Evolutionary conservation across 176 grass and related monocot species (phyloP).

Genomic region (Leersia perrieri): DNA sequence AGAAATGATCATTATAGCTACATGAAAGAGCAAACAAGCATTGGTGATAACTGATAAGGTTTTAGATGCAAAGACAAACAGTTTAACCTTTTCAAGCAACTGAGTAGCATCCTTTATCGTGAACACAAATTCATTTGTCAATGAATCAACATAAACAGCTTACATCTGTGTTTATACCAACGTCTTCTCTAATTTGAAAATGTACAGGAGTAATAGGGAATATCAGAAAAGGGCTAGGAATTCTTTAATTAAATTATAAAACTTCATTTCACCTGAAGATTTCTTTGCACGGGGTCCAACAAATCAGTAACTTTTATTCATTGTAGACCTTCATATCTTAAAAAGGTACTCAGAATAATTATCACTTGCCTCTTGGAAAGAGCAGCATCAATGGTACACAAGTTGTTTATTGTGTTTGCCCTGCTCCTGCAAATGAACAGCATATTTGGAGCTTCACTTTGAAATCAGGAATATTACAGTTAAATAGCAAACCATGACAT

Average conservation of each 20-base stretch:
- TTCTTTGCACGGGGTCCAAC: conserved; percentile 52
- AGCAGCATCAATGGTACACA: conserved; percentile 58
- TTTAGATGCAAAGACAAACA: not conserved
- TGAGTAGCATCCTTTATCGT: conserved; percentile 54
- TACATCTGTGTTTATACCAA: too few species aligned
- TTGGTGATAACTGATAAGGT: too few species aligned
- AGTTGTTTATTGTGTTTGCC: conserved; percentile 49
- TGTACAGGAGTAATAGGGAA: not conserved
- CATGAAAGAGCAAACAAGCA: not conserved
- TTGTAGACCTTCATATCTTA: conserved; percentile 59
- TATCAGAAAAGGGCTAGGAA: conserved; percentile 8
- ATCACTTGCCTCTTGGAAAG: conserved; percentile 57
- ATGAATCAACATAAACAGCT: conserved; percentile 63
- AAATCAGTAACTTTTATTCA: conserved; percentile 78
- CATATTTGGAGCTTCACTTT: not conserved
- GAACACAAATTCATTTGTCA: conserved; percentile 57
- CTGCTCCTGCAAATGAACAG: conserved; percentile 50
- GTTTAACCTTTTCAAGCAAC: conserved; percentile 51
- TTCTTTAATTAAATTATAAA: not conserved
- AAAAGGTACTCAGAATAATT: not conserved
- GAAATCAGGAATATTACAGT: not conserved
- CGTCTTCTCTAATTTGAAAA: conserved; percentile 71
- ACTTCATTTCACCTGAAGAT: conserved; percentile 49
- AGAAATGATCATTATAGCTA: too few species aligned
- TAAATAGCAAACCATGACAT: not conserved